phyloP scores from a whole-genome alignment of 2,329 filamentous ascomycete species.

The Pseudogymnoascus sp. region DNA sequence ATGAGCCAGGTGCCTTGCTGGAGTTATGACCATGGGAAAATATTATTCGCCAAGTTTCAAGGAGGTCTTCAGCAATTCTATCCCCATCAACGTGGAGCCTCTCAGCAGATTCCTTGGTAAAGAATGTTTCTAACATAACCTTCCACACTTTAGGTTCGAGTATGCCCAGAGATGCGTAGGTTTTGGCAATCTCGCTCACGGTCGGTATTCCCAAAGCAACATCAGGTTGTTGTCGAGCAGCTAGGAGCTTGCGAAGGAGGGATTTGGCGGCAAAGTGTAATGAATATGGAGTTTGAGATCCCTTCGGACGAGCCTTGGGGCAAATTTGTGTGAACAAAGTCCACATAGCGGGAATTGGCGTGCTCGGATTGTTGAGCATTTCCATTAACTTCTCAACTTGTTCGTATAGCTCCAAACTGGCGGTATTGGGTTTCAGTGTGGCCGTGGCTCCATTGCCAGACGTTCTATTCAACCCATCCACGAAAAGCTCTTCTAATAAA shows the following conservation, averaged over 20 bases:
- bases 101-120: not conserved
- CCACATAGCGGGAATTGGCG: conserved; percentile 23
- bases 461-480: conserved; percentile 20
- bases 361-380: conserved; percentile 20
- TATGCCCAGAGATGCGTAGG: conserved; percentile 22
- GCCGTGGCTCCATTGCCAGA: conserved; percentile 1
- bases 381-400: conserved; percentile 22
- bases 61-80: conserved; percentile 19
- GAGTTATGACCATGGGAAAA: not conserved
- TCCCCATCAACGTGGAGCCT: not conserved
- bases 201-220: conserved; percentile 21
- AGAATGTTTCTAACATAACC: conserved; percentile 19
- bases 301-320: conserved; percentile 18
- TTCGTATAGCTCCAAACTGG: conserved; percentile 23
- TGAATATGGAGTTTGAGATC: conserved; percentile 17
- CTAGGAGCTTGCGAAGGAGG: conserved; percentile 20
- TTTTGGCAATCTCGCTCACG: conserved; percentile 23
- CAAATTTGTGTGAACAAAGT: conserved; percentile 28
- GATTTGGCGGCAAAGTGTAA: conserved; percentile 15
- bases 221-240: conserved; percentile 19
- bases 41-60: conserved; percentile 23
- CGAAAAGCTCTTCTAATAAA: conserved; percentile 28
- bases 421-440: conserved; percentile 8
- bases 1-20: not conserved
- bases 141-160: conserved; percentile 23